Evolutionary conservation across 352 stramenopile species (phyloP).

Genomic region (Globisporangium orthogonon): DNA sequence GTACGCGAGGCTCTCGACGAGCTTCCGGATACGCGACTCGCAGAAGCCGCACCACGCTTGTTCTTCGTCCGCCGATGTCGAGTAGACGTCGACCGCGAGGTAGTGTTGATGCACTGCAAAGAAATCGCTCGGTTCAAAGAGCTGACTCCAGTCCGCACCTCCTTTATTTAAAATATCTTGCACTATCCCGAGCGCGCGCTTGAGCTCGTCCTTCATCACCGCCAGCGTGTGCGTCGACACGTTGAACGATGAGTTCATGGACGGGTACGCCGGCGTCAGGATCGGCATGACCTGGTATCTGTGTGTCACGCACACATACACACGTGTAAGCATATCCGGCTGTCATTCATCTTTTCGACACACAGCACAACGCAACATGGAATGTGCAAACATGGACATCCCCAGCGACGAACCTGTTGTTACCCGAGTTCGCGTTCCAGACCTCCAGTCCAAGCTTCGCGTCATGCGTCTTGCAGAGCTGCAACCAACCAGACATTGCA

Average conservation of each 20-base stretch:
- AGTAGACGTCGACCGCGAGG: conserved; percentile 89
- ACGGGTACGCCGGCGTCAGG: conserved; percentile 97
- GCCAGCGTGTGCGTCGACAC: conserved; percentile 93
- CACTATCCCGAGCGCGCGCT: conserved; percentile 67
- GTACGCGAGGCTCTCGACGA: conserved; percentile 85
- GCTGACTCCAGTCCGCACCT: conserved; percentile 62
- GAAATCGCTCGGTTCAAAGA: conserved; percentile 85
- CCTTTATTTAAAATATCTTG: conserved; percentile 83
- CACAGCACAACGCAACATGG: background rate
- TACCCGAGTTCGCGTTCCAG: conserved; percentile 85
- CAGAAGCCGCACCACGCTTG: conserved; percentile 92
- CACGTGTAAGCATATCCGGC: background rate
- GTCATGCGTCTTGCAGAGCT: conserved; percentile 84
- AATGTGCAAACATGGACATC: no score
- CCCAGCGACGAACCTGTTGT: conserved; percentile 45
- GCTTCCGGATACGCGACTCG: conserved; percentile 89
- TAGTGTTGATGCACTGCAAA: conserved; percentile 88
- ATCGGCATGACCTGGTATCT: conserved; percentile 98
- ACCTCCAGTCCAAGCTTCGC: conserved; percentile 82
- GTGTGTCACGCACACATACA: background rate
- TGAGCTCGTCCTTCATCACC: conserved; percentile 93
- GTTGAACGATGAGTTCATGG: conserved; percentile 99
- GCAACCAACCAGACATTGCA: background rate
- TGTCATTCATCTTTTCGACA: background rate
- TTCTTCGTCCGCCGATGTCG: conserved; percentile 85